These are phyloP conservation scores for Nitzschia sp. DNA, from an alignment of 108 stramenopile genomes.

Conservation along the genomic window DNA sequence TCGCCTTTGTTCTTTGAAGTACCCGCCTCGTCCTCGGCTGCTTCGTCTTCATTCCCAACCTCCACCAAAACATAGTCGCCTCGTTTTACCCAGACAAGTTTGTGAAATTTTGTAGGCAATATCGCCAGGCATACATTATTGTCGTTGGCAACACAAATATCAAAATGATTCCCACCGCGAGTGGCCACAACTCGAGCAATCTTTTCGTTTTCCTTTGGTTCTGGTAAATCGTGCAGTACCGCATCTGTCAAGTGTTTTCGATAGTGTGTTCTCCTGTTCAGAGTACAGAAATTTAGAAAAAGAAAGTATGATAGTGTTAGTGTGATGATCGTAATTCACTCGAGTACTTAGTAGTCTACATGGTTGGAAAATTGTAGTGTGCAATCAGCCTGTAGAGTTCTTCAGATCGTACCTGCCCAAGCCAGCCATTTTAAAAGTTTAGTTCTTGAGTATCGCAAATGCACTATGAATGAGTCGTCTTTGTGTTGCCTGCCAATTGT, in stretches of 20 bases:
- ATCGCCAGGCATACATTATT: conserved; percentile 72
- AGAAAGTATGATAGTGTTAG: background rate
- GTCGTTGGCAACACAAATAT: conserved; percentile 52
- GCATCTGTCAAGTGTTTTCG: conserved; percentile 85
- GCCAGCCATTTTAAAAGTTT: background rate
- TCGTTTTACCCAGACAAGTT: conserved; percentile 96
- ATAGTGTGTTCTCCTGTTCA: conserved; percentile 69
- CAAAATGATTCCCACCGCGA: conserved; percentile 86
- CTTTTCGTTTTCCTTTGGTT: conserved; percentile 58
- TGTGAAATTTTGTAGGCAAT: conserved; percentile 93
- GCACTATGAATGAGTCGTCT: too few relatives aligned
- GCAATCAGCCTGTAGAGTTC: background rate
- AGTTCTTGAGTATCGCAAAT: background rate
- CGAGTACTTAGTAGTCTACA: background rate
- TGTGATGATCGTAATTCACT: background rate
- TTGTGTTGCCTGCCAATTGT: too few relatives aligned
- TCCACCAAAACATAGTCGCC: conserved; percentile 92
- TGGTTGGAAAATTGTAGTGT: background rate
- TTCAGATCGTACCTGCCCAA: conserved; percentile 4
- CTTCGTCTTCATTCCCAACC: conserved; percentile 47
- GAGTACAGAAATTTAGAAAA: background rate
- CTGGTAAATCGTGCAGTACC: conserved; percentile 76
- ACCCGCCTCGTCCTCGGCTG: conserved; percentile 1
- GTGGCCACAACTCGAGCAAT: conserved; percentile 82
- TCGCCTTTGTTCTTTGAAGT: background rate